Evolutionary conservation across 495 filamentous ascomycete genomes (phyloP).

Genomic region (Penicillium verhagenii): DNA sequence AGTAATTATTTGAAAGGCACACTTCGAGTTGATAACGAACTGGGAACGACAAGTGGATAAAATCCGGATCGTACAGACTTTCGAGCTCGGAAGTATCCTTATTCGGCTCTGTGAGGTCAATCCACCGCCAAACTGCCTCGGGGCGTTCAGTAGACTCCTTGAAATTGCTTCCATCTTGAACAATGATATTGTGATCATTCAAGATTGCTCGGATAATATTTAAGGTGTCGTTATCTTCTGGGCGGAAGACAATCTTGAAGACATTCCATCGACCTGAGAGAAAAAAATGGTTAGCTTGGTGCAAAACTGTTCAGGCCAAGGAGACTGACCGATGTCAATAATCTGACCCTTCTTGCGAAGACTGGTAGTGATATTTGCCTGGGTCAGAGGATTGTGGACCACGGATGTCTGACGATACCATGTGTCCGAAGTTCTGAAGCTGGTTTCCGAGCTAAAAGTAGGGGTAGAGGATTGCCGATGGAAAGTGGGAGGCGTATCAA

Average conservation of each 20-base stretch:
- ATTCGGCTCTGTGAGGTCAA: constrained; percentile 40
- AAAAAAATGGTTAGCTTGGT: background rate
- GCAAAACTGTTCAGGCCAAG: background rate
- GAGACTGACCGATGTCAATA: constrained; percentile 70
- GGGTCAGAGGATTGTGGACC: constrained; percentile 41
- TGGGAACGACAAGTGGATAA: constrained; percentile 59
- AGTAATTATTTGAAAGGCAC: constrained; percentile 74
- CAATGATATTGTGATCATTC: constrained; percentile 70
- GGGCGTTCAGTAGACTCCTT: constrained; percentile 15
- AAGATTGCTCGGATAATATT: constrained; percentile 52
- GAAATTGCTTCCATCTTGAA: constrained; percentile 30
- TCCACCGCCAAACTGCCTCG: constrained; percentile 52
- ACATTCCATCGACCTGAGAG: constrained; percentile 42
- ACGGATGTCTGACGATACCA: constrained; percentile 81
- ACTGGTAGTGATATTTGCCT: constrained; percentile 45
- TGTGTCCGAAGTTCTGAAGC: constrained; percentile 65
- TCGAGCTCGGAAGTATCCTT: constrained; percentile 30
- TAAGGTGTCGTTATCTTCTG: constrained; percentile 33
- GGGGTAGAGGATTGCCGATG: constrained; percentile 50
- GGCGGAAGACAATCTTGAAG: constrained; percentile 32
- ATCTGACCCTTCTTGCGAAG: constrained; percentile 55
- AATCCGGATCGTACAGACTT: constrained; percentile 31
- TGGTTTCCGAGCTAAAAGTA: constrained; percentile 38
- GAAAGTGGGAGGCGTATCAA: constrained; percentile 65
- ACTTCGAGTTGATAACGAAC: constrained; percentile 91